A percentile compares a stretch with the other conserved stretches of the same genome.
phyloP scores from a whole-genome alignment of 495 filamentous ascomycete species.

The Neurospora sp. region DNA sequence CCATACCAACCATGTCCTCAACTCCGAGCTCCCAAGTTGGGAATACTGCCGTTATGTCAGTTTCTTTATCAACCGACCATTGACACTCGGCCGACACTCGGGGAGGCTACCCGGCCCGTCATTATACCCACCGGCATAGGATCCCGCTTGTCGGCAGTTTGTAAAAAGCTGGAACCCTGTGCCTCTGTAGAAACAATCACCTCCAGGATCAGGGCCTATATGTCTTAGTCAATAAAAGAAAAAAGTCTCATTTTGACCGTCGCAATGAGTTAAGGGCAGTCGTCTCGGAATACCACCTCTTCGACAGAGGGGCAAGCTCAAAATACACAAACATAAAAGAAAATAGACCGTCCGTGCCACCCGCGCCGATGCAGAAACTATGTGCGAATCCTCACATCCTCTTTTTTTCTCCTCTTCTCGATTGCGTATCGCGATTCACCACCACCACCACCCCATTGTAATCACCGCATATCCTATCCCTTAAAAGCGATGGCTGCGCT shows the following conservation, averaged over 20 bases:
- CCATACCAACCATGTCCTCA: background rate
- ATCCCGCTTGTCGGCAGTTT: background rate
- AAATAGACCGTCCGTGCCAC: background rate
- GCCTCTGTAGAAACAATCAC: background rate
- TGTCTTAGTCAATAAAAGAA: background rate
- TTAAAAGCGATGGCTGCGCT: constrained; percentile 72
- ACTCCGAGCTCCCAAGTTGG: background rate
- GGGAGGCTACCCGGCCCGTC: background rate
- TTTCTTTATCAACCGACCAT: background rate
- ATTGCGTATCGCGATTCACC: constrained; percentile 3
- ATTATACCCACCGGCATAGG: background rate
- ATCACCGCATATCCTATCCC: background rate
- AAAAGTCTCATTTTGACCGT: background rate
- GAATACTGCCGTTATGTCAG: background rate
- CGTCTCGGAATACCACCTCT: background rate
- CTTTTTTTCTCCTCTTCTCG: constrained; percentile 1
- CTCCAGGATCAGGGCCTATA: background rate
- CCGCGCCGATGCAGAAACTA: background rate
- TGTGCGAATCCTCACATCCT: constrained; percentile 1
- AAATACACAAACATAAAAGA: background rate
- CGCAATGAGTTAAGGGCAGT: background rate
- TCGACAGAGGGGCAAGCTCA: background rate
- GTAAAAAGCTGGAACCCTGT: background rate
- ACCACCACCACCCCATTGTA: background rate
- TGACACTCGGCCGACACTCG: background rate